phyloP scores from a whole-genome alignment of 2,329 filamentous ascomycete genomes.

The Xylaria sp. region DNA sequence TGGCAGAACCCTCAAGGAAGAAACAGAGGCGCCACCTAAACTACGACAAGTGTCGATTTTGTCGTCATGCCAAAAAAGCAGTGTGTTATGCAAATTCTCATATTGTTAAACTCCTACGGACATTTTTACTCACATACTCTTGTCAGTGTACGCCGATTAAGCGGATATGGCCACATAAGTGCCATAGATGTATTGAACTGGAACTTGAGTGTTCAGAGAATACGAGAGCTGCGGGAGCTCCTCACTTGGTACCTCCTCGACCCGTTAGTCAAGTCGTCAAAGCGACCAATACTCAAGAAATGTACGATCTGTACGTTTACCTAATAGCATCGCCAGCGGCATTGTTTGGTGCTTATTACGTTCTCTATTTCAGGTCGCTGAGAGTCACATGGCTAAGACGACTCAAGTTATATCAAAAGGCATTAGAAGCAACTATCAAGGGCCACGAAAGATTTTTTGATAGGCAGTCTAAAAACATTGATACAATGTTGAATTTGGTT shows the following conservation, averaged over 20 bases:
- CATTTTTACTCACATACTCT: too few species aligned
- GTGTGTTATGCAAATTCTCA: neutral
- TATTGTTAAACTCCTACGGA: neutral
- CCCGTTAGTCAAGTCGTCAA: neutral
- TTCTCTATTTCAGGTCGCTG: slow-evolving; percentile 1
- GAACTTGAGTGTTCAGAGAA: slow-evolving; percentile 26
- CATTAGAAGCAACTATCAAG: neutral
- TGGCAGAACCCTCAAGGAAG: slow-evolving; percentile 21
- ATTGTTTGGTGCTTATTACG: neutral
- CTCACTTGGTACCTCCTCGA: neutral
- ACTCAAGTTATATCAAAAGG: slow-evolving; percentile 9
- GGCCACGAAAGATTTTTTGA: neutral
- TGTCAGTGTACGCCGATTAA: slow-evolving; percentile 19
- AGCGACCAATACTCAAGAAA: neutral
- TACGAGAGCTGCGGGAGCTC: slow-evolving; percentile 9
- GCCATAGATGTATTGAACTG: slow-evolving; percentile 13
- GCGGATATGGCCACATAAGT: slow-evolving; percentile 23
- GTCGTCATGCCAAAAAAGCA: slow-evolving; percentile 18
- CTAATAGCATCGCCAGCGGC: neutral
- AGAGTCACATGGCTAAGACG: slow-evolving; percentile 12
- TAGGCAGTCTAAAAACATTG: neutral
- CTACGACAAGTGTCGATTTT: slow-evolving; percentile 26
- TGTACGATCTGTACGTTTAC: slow-evolving; percentile 6
- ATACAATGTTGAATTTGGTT: neutral
- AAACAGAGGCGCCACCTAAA: slow-evolving; percentile 18